Base-by-base conservation (phyloP, 2,329 filamentous ascomycete species). In the Cladosporium sp. region DNA sequence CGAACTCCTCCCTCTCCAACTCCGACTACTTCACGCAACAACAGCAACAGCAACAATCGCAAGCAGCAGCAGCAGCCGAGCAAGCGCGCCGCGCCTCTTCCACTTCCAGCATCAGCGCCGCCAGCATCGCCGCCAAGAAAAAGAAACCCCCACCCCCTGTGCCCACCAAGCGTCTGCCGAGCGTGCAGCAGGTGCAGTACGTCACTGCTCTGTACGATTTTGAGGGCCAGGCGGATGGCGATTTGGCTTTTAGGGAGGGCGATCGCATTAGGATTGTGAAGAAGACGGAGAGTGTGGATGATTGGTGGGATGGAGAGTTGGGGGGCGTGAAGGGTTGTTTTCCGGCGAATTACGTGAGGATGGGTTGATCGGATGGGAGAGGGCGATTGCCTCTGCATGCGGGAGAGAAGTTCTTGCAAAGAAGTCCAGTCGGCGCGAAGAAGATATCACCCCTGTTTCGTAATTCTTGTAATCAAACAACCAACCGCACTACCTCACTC, bases 281-380 rank as follows among this genome's bases (percentile, higher is more conserved):
- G 72, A 89, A 86, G 72, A 93, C 89, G 2, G 79, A 82, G 6
- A 89, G 84, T 54, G 85, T 82, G 18, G 86, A 93, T 69, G 89
- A 93, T 64, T 95, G 89, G 88, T 95, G 89, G 89, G 80, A 88
- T 55, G 89, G 89, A 11, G 88, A 93, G 67, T 56, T 91, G 12
- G 74, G 75, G 36, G 32, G 32, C n/a, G 67, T 74, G 20, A 79
- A 76, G 63, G 89, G 89, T 3, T 83, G 75, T 58, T 95, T 95
- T 64, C 89, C 89, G 1, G 89, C 89, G 6, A 95, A 95, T 68
- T 95, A 95, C 69, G 65, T 69, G 47, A 55, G 61, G 56, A 34
- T 67, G 43, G 42, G 30, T 4, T 36, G 32, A 36, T 27, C 9
- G 22, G 9, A 9, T 27, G 22, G 22, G 9, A 4, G 5, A 27